Conservation (phyloP, 225 moss, liverwort and hornwort genomes). For the Sphagnum contortum region DNA sequence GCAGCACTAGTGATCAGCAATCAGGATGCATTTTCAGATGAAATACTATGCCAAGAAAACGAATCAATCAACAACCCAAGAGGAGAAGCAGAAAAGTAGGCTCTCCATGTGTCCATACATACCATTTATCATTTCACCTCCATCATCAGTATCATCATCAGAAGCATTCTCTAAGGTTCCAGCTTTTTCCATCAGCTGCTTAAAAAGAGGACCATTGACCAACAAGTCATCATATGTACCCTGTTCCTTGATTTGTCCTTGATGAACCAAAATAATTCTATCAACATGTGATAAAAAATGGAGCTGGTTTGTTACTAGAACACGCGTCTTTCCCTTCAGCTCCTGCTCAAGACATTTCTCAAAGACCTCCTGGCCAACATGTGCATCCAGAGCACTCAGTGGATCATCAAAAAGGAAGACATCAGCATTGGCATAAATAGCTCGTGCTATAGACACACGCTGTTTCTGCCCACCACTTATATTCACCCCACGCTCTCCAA, state of each 20-base stretch:
- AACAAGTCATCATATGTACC: conserved; percentile 57
- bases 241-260: conserved; percentile 60
- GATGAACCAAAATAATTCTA: conserved; percentile 47
- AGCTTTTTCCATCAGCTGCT: conserved; percentile 72
- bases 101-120: conserved; percentile 4
- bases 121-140: conserved; percentile 12
- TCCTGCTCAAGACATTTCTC: conserved; percentile 52
- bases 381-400: conserved; percentile 71
- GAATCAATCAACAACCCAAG: not conserved
- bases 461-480: conserved; percentile 86
- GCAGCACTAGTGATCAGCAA: too few relatives aligned
- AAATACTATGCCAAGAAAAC: too few relatives aligned
- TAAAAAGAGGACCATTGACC: conserved; percentile 41
- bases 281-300: conserved; percentile 71
- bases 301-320: conserved; percentile 70
- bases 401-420: conserved; percentile 70
- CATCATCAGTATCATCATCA: conserved; percentile 25
- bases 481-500: conserved; percentile 76
- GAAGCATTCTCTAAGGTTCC: conserved; percentile 68
- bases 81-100: not conserved
- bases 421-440: conserved; percentile 60
- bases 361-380: conserved; percentile 67
- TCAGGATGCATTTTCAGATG: too few relatives aligned
- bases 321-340: conserved; percentile 43
- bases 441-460: conserved; percentile 66